Base-by-base conservation (phyloP, 2,329 filamentous ascomycete genomes). In the Stachybotrys echinatus region DNA sequence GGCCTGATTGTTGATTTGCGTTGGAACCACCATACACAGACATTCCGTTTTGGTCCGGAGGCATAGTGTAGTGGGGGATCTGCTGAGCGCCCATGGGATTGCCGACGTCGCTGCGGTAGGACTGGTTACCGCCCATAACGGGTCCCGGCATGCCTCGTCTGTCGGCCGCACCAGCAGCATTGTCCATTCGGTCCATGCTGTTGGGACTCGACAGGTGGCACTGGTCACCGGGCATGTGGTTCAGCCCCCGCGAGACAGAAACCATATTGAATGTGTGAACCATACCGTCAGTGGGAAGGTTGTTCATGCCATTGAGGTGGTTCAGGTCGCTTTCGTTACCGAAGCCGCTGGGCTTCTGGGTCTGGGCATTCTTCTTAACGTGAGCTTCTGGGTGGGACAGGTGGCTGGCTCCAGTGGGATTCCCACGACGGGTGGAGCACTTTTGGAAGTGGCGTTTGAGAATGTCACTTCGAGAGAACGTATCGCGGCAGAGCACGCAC, bases 391-490 rank as follows among this genome's bases (percentile, higher is more conserved):
- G 89, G 72, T 96, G 91, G 59, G 92, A 95, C 70, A 99, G 73
- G 74, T 99, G 94, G 65, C 89, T 96, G 55, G 90, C 90, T 61
- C 92, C 92, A 17, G 91, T 96, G 49, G 94, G 92, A 72, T 97
- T 97, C 51, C 94, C 94, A 66, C 94, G 87, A 62, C 94, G 86
- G 57, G 96, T 90, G 38, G 94, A 96, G 75, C 94, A 99, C 77
- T 99, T 99, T 71, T 96, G 92, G 74, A 97, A 99, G 74, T 99
- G 94, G 57, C 94, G 89, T 79, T 99, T 99, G 63, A 99, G 76
- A 58, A 99, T 97, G 67, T 99, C 94, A 78, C 91, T 96, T 68
- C 94, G 87, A 45, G 90, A 96, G 73, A 99, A 99, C 31, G 92
- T 97, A 71, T 97, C 94, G 69, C 94, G 91, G 78, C 94, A 99